Percentiles rank a stretch among this genome's conserved stretches.
These are phyloP conservation scores for Phytophthora podocarpi DNA, from an alignment of 352 stramenopile genomes.

Conservation along the genomic window DNA sequence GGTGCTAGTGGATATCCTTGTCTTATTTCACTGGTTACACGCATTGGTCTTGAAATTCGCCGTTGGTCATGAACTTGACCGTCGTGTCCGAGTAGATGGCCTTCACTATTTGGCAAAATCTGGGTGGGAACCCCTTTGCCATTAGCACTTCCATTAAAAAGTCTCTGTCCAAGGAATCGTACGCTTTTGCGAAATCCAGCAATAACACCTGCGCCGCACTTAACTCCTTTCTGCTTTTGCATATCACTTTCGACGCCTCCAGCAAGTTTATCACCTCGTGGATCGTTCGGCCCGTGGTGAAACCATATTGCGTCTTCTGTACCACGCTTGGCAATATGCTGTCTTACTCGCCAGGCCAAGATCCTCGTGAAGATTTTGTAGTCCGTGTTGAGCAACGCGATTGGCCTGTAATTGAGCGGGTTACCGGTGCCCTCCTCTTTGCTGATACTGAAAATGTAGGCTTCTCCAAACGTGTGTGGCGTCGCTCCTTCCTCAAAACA, in stretches of 20 bases:
- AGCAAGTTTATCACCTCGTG: constrained; percentile 6
- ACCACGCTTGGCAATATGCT: background rate
- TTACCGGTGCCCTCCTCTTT: background rate
- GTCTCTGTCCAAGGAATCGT: constrained; percentile 4
- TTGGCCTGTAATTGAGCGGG: constrained; percentile 4
- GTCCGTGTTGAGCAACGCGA: background rate
- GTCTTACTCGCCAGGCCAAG: background rate
- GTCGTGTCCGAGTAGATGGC: background rate
- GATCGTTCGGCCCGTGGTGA: background rate
- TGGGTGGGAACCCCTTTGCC: background rate
- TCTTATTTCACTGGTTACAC: background rate
- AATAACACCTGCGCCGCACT: background rate
- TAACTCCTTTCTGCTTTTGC: background rate
- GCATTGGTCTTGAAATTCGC: background rate
- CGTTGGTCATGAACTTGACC: constrained; percentile 7
- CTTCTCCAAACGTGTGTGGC: background rate
- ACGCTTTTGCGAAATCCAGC: constrained; percentile 12
- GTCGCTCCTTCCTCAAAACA: too few relatives aligned
- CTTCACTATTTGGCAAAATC: background rate
- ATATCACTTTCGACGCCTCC: background rate
- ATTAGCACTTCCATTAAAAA: constrained; percentile 8
- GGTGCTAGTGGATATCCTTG: constrained; percentile 8
- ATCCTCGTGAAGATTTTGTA: constrained; percentile 15
- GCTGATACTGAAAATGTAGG: constrained; percentile 3
- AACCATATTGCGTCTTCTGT: background rate